Evolutionary conservation across 2,329 filamentous ascomycete species (phyloP).

Genomic region (Aspergillus ruber): DNA sequence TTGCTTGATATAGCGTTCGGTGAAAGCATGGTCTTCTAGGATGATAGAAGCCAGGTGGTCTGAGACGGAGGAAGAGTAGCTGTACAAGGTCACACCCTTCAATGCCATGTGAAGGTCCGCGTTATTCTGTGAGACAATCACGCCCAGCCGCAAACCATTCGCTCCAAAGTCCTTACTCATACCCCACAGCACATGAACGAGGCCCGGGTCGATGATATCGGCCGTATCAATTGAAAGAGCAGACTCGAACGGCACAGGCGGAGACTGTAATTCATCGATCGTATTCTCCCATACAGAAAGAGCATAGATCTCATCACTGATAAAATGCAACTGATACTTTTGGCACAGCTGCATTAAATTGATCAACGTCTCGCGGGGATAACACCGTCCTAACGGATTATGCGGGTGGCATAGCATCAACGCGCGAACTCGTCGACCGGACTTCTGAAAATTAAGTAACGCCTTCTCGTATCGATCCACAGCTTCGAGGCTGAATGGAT

Average conservation of each 20-base stretch:
- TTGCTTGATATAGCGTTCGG: slow-evolving; percentile 38
- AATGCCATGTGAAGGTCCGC: slow-evolving; percentile 34
- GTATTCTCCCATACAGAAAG: slow-evolving; percentile 45
- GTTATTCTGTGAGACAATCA: slow-evolving; percentile 46
- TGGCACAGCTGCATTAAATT: slow-evolving; percentile 46
- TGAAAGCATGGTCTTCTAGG: slow-evolving; percentile 40
- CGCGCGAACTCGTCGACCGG: slow-evolving; percentile 39
- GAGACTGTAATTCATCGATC: slow-evolving; percentile 16
- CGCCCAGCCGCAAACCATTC: slow-evolving; percentile 50
- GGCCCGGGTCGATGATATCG: slow-evolving; percentile 42
- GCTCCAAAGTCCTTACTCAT: slow-evolving; percentile 51
- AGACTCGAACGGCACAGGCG: slow-evolving; percentile 39
- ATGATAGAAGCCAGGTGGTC: slow-evolving; percentile 34
- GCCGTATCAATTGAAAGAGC: slow-evolving; percentile 39
- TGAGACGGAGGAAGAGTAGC: slow-evolving; percentile 42
- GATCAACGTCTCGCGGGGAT: slow-evolving; percentile 35
- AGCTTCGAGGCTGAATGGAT: slow-evolving; percentile 38
- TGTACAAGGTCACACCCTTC: slow-evolving; percentile 39
- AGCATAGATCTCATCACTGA: slow-evolving; percentile 56
- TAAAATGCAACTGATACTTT: slow-evolving; percentile 46
- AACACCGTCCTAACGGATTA: slow-evolving; percentile 48
- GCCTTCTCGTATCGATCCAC: slow-evolving; percentile 43
- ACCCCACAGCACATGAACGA: slow-evolving; percentile 48
- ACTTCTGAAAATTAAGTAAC: slow-evolving; percentile 29
- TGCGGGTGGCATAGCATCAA: slow-evolving; percentile 49